These are phyloP conservation scores for Oryza glumipatula DNA, from an alignment of 176 grass and related monocot species.

Conservation along the genomic window DNA sequence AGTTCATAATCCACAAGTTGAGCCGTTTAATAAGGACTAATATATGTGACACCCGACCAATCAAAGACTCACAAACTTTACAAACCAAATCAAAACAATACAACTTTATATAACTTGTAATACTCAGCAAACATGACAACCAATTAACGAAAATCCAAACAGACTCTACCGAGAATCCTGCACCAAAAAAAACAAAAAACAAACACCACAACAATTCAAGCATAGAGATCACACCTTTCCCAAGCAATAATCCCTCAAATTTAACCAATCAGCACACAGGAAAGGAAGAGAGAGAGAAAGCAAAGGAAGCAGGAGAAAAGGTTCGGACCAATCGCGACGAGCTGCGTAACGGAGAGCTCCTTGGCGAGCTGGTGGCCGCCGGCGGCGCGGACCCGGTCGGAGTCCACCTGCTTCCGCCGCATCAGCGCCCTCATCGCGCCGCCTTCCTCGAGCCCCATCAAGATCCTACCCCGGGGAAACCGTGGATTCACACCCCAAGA, in stretches of 20 bases:
- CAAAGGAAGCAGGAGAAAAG: not conserved
- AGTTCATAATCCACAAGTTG: not conserved
- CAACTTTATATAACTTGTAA: not conserved
- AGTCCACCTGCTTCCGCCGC: constrained; percentile 97
- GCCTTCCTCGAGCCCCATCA: constrained; percentile 21
- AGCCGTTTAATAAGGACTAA: not conserved
- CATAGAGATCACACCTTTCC: not conserved
- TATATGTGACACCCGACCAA: not conserved
- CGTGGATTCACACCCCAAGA: not conserved
- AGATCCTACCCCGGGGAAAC: not conserved
- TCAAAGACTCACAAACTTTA: not conserved
- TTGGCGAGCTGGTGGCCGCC: constrained; percentile 73
- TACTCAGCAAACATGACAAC: not conserved
- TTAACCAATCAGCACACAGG: not conserved
- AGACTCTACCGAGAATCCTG: not conserved
- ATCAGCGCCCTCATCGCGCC: constrained; percentile 52
- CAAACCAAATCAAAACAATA: not conserved
- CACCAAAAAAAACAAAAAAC: constrained; percentile 5
- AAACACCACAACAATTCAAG: not conserved
- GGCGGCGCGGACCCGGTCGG: constrained; percentile 56
- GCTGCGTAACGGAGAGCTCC: constrained; percentile 80
- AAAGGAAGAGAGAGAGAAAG: not conserved
- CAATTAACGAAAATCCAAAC: not conserved
- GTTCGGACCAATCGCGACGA: constrained; percentile 70
- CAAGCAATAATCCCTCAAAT: constrained; percentile 7